Evolutionary conservation across 257 asterid species (phyloP).

Genomic region (Prunella vulgaris): DNA sequence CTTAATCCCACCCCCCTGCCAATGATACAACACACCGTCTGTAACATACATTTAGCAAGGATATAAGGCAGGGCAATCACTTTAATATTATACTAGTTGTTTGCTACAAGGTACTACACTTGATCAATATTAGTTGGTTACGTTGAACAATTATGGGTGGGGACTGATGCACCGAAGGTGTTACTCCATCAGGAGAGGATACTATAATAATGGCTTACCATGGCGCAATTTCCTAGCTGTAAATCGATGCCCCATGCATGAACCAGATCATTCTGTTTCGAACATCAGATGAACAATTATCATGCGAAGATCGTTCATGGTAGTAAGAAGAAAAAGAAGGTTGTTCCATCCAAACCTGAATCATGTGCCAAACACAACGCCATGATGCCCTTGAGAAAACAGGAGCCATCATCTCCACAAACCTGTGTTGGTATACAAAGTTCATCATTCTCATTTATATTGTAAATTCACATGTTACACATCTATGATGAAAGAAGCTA

Average conservation of each 20-base stretch:
- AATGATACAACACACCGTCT: background rate
- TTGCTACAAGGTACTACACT: too few relatives aligned
- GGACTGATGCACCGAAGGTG: too few relatives aligned
- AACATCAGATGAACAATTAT: background rate
- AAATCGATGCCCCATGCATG: slow-evolving; percentile 79
- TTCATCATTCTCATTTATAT: background rate
- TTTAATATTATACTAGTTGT: too few relatives aligned
- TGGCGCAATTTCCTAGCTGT: slow-evolving; percentile 71
- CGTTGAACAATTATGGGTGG: background rate
- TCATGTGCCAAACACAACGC: slow-evolving; percentile 77
- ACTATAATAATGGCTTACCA: slow-evolving; percentile 36
- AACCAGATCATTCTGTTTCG: slow-evolving; percentile 55
- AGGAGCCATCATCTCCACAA: slow-evolving; percentile 88
- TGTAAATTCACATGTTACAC: background rate
- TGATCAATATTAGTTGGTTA: background rate
- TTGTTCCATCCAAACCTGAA: slow-evolving; percentile 46
- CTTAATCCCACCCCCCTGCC: slow-evolving; percentile 55
- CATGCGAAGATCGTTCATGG: background rate
- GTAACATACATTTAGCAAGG: background rate
- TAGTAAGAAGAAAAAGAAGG: background rate
- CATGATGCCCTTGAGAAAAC: slow-evolving; percentile 66
- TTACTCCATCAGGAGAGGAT: too few relatives aligned
- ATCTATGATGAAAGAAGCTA: background rate
- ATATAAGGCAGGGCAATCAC: too few relatives aligned
- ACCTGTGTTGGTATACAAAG: slow-evolving; percentile 30